Evolutionary conservation across 495 filamentous ascomycete species (phyloP).

Genomic region (Trichocladium uniseriatum): DNA sequence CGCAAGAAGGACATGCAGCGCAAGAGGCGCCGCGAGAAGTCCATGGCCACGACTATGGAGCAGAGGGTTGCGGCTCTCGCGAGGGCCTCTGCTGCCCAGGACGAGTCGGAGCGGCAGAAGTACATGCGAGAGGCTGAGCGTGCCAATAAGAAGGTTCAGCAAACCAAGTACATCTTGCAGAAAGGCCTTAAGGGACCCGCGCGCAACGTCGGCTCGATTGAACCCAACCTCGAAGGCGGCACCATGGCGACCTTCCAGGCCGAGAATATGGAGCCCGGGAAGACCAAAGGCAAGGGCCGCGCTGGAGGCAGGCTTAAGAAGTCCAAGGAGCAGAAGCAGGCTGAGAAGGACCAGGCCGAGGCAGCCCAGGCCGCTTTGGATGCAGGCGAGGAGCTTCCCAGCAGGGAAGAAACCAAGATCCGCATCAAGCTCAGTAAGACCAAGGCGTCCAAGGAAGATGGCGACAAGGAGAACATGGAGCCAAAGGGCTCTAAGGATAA

Average conservation of each 20-base stretch:
- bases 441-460: constrained; percentile 24
- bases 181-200: constrained; percentile 78
- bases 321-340: constrained; percentile 93
- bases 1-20: constrained; percentile 99
- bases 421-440: constrained; percentile 45
- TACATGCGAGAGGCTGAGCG: constrained; percentile 71
- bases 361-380: constrained; percentile 79
- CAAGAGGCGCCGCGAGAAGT: constrained; percentile 93
- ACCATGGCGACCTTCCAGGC: constrained; percentile 79
- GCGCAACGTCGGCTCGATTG: constrained; percentile 62
- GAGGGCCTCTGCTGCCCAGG: constrained; percentile 61
- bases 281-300: constrained; percentile 56
- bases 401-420: constrained; percentile 59
- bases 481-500: constrained; percentile 51
- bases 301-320: constrained; percentile 67
- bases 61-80: constrained; percentile 75
- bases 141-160: constrained; percentile 78
- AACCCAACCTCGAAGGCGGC: constrained; percentile 78
- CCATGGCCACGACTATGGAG: constrained; percentile 73
- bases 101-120: constrained; percentile 68
- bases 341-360: constrained; percentile 86
- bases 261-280: constrained; percentile 50
- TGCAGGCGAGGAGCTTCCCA: constrained; percentile 67
- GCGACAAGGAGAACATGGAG: constrained; percentile 37
- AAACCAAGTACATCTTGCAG: constrained; percentile 71